These are phyloP conservation scores for Capsella bursapastoris DNA, from an alignment of 345 rosid genomes.

Conservation along the genomic window DNA sequence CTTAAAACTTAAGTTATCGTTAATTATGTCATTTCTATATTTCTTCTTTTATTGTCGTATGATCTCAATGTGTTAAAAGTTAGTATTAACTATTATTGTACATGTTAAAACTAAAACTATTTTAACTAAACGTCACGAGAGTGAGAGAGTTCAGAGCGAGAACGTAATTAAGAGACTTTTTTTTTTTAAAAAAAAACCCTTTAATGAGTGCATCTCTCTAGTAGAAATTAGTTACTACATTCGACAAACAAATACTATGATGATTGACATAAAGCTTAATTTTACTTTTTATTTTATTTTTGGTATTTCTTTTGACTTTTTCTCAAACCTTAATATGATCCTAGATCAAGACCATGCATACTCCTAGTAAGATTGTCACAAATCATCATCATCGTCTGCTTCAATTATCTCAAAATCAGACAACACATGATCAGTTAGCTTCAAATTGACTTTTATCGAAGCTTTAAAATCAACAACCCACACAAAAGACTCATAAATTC, in stretches of 20 bases:
- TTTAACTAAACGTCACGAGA: not conserved
- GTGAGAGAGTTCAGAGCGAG: not conserved
- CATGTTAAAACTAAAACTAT: not conserved
- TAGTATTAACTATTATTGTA: not conserved
- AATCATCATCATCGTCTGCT: not conserved
- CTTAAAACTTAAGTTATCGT: conserved; percentile 37
- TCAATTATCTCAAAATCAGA: not conserved
- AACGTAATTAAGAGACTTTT: not conserved
- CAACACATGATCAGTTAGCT: no score
- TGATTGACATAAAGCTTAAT: not conserved
- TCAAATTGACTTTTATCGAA: not conserved
- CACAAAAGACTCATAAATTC: not conserved
- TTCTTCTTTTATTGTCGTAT: conserved; percentile 17
- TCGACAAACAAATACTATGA: conserved; percentile 17
- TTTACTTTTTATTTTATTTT: not conserved
- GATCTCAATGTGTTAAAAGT: conserved; percentile 12
- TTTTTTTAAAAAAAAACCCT: not conserved
- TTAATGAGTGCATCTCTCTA: not conserved
- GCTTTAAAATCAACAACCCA: not conserved
- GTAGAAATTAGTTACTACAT: conserved; percentile 9
- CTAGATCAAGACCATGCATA: not conserved
- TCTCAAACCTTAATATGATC: not conserved
- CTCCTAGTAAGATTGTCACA: not conserved
- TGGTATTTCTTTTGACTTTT: not conserved
- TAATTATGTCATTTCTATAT: conserved; percentile 8